These are phyloP conservation scores for Chalciporus sp. DNA, from an alignment of 1,284 basidiomycete species.

Conservation along the genomic window DNA sequence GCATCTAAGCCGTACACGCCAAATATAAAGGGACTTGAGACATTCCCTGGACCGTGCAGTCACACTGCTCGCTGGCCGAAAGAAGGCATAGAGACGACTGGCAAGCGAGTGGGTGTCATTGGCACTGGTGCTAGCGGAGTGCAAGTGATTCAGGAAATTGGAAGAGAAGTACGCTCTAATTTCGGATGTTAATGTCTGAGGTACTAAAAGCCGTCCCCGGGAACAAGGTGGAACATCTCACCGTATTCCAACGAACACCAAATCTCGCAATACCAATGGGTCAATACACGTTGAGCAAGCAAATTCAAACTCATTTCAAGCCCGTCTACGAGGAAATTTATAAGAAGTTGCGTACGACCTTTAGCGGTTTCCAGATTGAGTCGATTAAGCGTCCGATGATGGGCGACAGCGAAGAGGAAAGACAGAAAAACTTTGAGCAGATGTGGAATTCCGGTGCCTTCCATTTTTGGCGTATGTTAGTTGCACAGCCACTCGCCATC, in stretches of 20 bases:
- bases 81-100: slow-evolving; percentile 3
- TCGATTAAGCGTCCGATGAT: not conserved
- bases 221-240: slow-evolving; percentile 13
- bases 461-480: slow-evolving; percentile 4
- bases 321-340: slow-evolving; percentile 13
- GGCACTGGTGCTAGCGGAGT: slow-evolving; percentile 19
- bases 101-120: slow-evolving; percentile 15
- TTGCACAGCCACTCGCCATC: not conserved
- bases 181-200: not conserved
- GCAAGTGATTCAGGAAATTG: slow-evolving; percentile 19
- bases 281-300: slow-evolving; percentile 6
- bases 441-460: slow-evolving; percentile 15
- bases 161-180: slow-evolving; percentile 8
- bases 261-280: slow-evolving; percentile 20
- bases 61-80: slow-evolving; percentile 17
- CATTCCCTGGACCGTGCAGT: slow-evolving; percentile 12
- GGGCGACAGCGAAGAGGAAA: slow-evolving; percentile 11
- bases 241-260: slow-evolving; percentile 22
- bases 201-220: not conserved
- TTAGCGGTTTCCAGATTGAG: not conserved
- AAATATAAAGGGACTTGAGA: slow-evolving; percentile 12
- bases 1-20: slow-evolving; percentile 12
- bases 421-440: slow-evolving; percentile 11
- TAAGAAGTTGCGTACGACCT: slow-evolving; percentile 1
- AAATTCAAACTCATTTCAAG: slow-evolving; percentile 18